Evolutionary conservation across 1,139 yeast genomes (phyloP), one percentile per base, ranked within the genome.

Genomic region (Komagataea norvegica): DNA sequence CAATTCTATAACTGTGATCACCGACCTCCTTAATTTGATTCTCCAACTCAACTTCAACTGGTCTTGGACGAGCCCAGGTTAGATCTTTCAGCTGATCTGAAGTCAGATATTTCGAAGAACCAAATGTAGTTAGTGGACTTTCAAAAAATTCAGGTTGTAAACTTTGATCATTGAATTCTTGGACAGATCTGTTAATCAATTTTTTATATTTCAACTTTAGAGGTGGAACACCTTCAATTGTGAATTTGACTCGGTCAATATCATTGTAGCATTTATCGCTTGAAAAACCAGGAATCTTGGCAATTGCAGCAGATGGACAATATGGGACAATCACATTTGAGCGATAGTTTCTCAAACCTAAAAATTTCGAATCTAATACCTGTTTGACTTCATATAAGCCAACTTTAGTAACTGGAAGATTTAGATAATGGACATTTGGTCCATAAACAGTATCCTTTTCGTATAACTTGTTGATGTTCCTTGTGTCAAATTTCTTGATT

Each of bases 141-240:
- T 65, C 62, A 36, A 61, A 60, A 34, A 53, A 55, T 40, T 68
- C 72, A 1, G 79, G 77, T 42, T 69, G 74, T 16, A 74, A 55
- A 30, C 70, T 63, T 36, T 72, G 70, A 35, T 72, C 74, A 14
- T 62, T 61, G 41, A 64, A 67, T 5, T 64, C 55, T 29, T 64
- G 67, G 13, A 62, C 56, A 11, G 72, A 67, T 14, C 73, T 84
- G 48, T 75, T 70, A 13, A 82, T 60, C 23, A 70, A 67, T 32
- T 82, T 72, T 18, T 72, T 70, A 47, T 87, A 79, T 41, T 72
- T 70, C 19, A 86, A 67, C 24, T 70, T 71, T 34, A 87, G 61
- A 0, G 96, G 96, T 1, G 89, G 79, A 2, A 84, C 83, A 40
- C 96, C 96, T 28, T 65, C 64, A 1, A 79, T 72, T 5, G 74